Base-by-base conservation (phyloP, 179 eudicot genomes). In the Silene coronaria region DNA sequence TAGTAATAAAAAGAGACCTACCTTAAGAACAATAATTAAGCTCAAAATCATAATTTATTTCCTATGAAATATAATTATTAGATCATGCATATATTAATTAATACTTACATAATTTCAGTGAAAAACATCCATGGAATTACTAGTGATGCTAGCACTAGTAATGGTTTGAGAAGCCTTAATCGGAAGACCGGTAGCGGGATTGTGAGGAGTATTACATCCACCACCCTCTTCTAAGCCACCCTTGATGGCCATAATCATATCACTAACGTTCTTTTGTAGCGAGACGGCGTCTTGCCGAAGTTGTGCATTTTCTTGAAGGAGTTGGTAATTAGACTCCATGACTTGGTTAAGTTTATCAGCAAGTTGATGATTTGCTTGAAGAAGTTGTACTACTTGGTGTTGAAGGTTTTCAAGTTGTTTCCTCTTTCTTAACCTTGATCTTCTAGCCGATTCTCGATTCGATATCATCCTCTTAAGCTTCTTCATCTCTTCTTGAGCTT, bases 241-340 rank as follows among this genome's bases (percentile, higher is more conserved):
- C 46, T 81, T 81, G 67, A 74, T 82, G 1, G 81, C 70, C 53
- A 72, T 26, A 6, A 82, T 68, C 77, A 82, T 70, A 27, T 82
- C 82, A 62, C 45, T 34, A 28, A 78, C 74, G 6, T 36, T 78
- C 63, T 82, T 78, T 9, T 80, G 70, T 12, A 82, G 71, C 55
- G 77, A 65, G 13, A 67, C 69, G 4, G 76, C 55, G 28, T 78
- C 81, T 12, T 78, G 79, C 30, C 75, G 66, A 16, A 82, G 81
- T 17, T 80, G 81, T 2, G 81, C 73, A 78, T 82, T 82, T 70
- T 82, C 84, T 71, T 82, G 84, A n/a, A 82, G 74, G n/a, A 82
- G 72, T 11, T 75, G 79, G 26, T 78, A 78, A 68, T 82, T 82
- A 58, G 76, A 70, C 62, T 78, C 82, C 84, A 82, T 78, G 64